These are phyloP conservation scores for Cyclotella cryptica DNA, from an alignment of 108 stramenopile genomes.

Conservation along the genomic window DNA sequence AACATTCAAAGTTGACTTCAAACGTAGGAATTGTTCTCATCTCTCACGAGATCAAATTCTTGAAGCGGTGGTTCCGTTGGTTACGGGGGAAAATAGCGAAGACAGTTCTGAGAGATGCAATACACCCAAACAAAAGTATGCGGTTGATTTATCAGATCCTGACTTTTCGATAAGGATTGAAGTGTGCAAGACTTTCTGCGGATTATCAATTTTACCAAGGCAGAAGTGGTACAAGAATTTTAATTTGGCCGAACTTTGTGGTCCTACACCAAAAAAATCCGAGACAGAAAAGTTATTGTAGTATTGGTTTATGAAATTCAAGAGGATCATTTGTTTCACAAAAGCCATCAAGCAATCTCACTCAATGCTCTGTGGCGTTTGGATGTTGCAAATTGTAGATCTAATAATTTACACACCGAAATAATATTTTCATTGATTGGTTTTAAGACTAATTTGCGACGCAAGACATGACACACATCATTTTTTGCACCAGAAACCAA, in stretches of 20 bases:
- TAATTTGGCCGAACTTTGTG: slow-evolving; percentile 47
- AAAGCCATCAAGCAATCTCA: no score
- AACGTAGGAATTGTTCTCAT: slow-evolving; percentile 65
- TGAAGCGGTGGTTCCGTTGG: slow-evolving; percentile 51
- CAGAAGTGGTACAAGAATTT: slow-evolving; percentile 52
- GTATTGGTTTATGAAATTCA: no score
- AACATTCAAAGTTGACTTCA: slow-evolving; percentile 69
- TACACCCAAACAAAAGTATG: slow-evolving; percentile 30
- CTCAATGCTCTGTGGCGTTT: no score
- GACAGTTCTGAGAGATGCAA: slow-evolving; percentile 22
- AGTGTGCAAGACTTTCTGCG: slow-evolving; percentile 70
- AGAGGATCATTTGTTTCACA: no score
- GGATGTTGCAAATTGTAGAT: no score
- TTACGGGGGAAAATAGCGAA: slow-evolving; percentile 16
- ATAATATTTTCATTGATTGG: background rate
- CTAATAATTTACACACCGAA: background rate
- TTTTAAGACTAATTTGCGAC: slow-evolving; percentile 3
- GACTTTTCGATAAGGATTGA: slow-evolving; percentile 76
- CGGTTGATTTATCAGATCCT: slow-evolving; percentile 69
- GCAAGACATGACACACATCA: slow-evolving; percentile 18
- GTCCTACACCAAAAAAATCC: slow-evolving; percentile 4
- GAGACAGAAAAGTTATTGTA: no score
- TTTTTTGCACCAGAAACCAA: background rate
- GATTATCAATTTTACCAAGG: slow-evolving; percentile 68
- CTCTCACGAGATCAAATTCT: slow-evolving; percentile 60